These are phyloP conservation scores for Wallacemonas sp. DNA, from an alignment of 208 protist genomes.

Conservation along the genomic window DNA sequence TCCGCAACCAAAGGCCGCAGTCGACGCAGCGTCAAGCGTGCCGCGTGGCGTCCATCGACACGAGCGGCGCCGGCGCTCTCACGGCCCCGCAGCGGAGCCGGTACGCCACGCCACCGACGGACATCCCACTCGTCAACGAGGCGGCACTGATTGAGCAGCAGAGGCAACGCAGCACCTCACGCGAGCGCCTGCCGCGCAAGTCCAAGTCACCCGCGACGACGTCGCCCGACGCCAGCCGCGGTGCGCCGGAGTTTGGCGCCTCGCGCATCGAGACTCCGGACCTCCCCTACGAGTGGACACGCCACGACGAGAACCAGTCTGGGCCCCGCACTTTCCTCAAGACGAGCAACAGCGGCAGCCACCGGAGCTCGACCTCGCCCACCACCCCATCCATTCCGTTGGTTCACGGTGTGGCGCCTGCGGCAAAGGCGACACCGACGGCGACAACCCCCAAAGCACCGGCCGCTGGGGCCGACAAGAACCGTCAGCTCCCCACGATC, in stretches of 20 bases:
- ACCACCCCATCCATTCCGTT: not conserved
- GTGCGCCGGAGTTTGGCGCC: not conserved
- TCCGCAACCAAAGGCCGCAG: conserved; percentile 10
- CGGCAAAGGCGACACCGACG: not conserved
- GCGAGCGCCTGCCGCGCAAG: conserved; percentile 11
- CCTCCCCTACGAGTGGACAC: conserved; percentile 7
- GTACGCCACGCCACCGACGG: not conserved
- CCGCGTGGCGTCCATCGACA: conserved; percentile 6
- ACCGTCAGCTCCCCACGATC: conserved; percentile 5
- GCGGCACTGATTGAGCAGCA: conserved; percentile 4
- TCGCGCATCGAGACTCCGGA: conserved; percentile 10
- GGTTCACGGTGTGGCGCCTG: not conserved
- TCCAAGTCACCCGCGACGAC: conserved; percentile 3
- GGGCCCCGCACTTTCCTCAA: conserved; percentile 15
- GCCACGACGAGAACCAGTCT: conserved; percentile 19
- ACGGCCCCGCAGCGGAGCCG: not conserved
- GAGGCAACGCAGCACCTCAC: conserved; percentile 12
- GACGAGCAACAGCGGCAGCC: conserved; percentile 2
- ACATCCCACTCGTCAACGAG: conserved; percentile 11
- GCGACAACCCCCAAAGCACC: not conserved
- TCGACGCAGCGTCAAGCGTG: conserved; percentile 9
- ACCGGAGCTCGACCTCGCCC: not conserved
- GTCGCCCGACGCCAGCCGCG: not conserved
- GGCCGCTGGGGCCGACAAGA: not conserved
- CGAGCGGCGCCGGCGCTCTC: not conserved